phyloP scores from a whole-genome alignment of 768 basidiomycete species.

The Leccinum aurantiacum region DNA sequence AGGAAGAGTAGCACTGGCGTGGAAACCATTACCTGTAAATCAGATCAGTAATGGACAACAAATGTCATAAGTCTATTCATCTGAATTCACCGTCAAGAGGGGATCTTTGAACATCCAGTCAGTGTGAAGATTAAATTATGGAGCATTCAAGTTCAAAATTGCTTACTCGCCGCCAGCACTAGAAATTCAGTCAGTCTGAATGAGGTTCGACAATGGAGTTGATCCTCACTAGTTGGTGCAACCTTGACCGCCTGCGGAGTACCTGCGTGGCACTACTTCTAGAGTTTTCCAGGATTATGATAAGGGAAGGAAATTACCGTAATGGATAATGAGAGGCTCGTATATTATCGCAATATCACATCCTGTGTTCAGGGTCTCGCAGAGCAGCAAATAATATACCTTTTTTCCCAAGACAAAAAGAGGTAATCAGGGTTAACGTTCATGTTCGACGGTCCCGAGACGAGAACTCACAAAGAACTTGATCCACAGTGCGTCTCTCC shows the following conservation, averaged over 20 bases:
- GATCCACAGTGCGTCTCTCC: slow-evolving; percentile 47
- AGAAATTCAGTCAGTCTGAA: slow-evolving; percentile 14
- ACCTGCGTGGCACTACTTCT: slow-evolving; percentile 32
- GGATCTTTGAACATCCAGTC: slow-evolving; percentile 37
- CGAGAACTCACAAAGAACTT: slow-evolving; percentile 41
- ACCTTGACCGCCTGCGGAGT: neutral
- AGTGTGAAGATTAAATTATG: neutral
- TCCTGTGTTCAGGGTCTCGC: slow-evolving; percentile 47
- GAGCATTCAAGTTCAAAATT: neutral
- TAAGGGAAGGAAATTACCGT: slow-evolving; percentile 32
- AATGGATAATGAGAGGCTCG: slow-evolving; percentile 45
- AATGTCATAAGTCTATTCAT: neutral
- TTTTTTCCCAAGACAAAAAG: slow-evolving; percentile 15
- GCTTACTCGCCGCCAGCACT: slow-evolving; percentile 19
- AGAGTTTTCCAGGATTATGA: neutral
- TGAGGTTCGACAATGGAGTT: slow-evolving; percentile 1
- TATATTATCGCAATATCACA: slow-evolving; percentile 50
- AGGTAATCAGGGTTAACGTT: neutral
- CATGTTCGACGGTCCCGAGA: neutral
- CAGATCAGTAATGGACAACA: neutral
- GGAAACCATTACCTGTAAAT: slow-evolving; percentile 43
- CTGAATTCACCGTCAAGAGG: slow-evolving; percentile 39
- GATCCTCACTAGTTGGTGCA: slow-evolving; percentile 4
- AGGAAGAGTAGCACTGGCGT: slow-evolving; percentile 48
- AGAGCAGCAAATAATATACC: slow-evolving; percentile 44